Percentiles rank a stretch among this genome's conserved stretches.
Evolutionary conservation across 83 land plant species (phyloP).

Genomic region (Larix sibirica): DNA sequence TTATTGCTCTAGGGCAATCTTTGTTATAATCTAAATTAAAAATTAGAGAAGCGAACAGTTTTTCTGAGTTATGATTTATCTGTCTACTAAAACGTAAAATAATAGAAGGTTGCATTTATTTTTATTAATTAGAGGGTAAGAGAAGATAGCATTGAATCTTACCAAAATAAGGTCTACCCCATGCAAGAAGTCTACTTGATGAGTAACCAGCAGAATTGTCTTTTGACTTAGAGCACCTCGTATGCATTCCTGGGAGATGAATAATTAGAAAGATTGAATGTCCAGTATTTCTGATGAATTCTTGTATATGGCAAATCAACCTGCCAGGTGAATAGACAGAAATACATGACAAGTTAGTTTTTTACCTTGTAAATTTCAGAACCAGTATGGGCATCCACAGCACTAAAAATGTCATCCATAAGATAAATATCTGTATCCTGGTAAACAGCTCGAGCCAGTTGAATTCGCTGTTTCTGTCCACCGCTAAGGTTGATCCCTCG

Average conservation of each 20-base stretch:
- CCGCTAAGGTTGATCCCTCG: conserved; percentile 98
- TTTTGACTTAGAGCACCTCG: conserved; percentile 74
- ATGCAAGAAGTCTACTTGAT: conserved; percentile 97
- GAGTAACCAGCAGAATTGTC: conserved; percentile 93
- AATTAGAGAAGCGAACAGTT: not conserved
- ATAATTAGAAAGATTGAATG: not conserved
- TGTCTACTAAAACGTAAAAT: too few species aligned
- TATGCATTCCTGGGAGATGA: conserved; percentile 82
- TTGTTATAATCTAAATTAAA: not conserved
- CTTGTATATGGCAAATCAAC: not conserved
- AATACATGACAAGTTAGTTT: not conserved
- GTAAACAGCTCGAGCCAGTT: conserved; percentile 96
- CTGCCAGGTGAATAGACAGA: not conserved
- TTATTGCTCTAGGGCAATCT: not conserved
- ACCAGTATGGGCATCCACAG: conserved; percentile 99
- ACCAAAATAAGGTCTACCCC: conserved; percentile 91
- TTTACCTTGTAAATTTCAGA: conserved; percentile 88
- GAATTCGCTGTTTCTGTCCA: conserved; percentile 99
- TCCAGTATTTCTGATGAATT: not conserved
- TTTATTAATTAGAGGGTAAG: too few species aligned
- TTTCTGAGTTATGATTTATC: not conserved
- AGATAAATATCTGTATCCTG: conserved; percentile 94
- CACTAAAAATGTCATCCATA: conserved; percentile 98
- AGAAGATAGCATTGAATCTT: not conserved
- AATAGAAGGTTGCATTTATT: too few species aligned